These are phyloP conservation scores for Alternaria brassicicola DNA, from an alignment of 2,329 filamentous ascomycete species.

Conservation along the genomic window DNA sequence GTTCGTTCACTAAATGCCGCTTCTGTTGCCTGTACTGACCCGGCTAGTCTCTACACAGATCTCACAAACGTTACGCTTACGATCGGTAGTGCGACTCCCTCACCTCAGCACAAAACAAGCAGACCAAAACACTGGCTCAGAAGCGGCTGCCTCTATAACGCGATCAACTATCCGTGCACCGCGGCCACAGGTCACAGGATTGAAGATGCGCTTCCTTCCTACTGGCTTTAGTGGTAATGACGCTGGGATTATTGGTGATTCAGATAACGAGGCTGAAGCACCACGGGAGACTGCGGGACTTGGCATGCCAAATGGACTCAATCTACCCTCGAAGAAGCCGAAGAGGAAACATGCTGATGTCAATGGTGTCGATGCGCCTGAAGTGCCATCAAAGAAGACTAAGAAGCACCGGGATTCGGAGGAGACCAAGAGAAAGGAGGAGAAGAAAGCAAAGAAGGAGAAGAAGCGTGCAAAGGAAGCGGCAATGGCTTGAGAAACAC, in stretches of 20 bases:
- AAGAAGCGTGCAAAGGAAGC: constrained; percentile 43
- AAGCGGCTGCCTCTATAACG: constrained; percentile 51
- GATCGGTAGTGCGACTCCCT: constrained; percentile 65
- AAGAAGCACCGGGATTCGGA: constrained; percentile 47
- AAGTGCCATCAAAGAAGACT: constrained; percentile 47
- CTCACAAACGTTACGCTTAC: constrained; percentile 68
- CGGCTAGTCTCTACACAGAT: constrained; percentile 47
- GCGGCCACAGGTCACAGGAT: constrained; percentile 69
- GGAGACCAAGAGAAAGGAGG: constrained; percentile 46
- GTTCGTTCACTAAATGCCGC: constrained; percentile 51
- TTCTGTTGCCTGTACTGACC: constrained; percentile 12
- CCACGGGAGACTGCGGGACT: constrained; percentile 27
- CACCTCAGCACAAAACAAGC: constrained; percentile 50
- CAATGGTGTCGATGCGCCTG: constrained; percentile 33
- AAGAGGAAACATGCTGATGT: constrained; percentile 50
- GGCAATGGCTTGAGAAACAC: constrained; percentile 20
- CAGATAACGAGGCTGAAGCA: constrained; percentile 54
- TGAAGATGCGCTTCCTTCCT: constrained; percentile 71
- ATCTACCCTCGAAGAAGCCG: constrained; percentile 36
- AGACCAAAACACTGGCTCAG: constrained; percentile 49
- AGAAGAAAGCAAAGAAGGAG: constrained; percentile 48
- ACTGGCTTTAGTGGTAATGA: constrained; percentile 62
- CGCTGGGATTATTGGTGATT: constrained; percentile 51
- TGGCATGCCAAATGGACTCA: constrained; percentile 31
- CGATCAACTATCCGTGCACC: constrained; percentile 59